A percentile compares a stretch with the other conserved stretches of the same genome.
These are phyloP conservation scores for Aspergillus felis DNA, from an alignment of 2,329 filamentous ascomycete genomes.

Conservation along the genomic window DNA sequence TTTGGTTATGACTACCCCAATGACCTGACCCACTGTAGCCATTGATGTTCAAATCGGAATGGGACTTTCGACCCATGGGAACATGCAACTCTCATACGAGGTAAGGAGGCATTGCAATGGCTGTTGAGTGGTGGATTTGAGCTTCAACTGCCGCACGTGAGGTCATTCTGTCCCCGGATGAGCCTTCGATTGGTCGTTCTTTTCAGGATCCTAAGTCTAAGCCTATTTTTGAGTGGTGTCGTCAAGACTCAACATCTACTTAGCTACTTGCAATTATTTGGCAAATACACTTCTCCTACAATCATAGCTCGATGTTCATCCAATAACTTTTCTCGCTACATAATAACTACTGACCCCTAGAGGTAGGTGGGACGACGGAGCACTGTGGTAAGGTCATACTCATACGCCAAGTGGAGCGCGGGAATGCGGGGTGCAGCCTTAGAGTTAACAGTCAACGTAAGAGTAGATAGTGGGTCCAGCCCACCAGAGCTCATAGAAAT, in stretches of 20 bases:
- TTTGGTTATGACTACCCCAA: neutral
- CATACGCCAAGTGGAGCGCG: conserved; percentile 5
- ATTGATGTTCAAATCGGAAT: neutral
- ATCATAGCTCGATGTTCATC: neutral
- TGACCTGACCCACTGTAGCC: neutral
- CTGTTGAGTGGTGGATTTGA: neutral
- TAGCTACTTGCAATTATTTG: neutral
- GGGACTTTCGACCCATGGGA: neutral
- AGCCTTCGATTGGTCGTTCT: neutral
- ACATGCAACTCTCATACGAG: neutral
- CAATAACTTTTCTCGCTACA: neutral
- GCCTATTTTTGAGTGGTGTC: neutral
- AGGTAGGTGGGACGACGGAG: too few relatives aligned
- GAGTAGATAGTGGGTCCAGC: neutral
- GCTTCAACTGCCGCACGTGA: neutral
- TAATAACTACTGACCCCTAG: neutral
- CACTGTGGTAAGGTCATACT: neutral
- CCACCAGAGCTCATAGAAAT: conserved; percentile 11
- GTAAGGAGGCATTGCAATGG: neutral
- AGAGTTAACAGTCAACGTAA: conserved; percentile 12
- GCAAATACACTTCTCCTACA: neutral
- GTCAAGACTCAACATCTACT: neutral
- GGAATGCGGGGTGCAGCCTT: conserved; percentile 37
- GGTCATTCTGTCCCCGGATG: neutral
- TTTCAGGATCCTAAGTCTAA: neutral